These are phyloP conservation scores for Cryptococcus sp. DNA, from an alignment of 1,284 basidiomycete genomes.

Conservation along the genomic window DNA sequence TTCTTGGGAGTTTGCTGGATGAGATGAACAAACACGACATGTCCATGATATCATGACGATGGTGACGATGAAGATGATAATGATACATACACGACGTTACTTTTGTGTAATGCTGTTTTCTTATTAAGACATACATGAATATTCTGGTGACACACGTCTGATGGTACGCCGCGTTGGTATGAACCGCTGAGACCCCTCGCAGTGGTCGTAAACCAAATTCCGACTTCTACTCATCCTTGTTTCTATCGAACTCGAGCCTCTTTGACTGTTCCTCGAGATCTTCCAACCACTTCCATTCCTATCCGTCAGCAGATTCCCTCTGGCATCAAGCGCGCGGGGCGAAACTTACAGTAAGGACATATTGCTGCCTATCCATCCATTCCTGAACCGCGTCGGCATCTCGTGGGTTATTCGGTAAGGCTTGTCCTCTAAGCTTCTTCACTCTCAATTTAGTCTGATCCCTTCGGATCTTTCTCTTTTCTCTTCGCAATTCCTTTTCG, in stretches of 20 bases:
- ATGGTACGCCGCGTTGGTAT: too few relatives aligned
- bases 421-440: slow-evolving; percentile 10
- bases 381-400: slow-evolving; percentile 72
- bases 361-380: slow-evolving; percentile 65
- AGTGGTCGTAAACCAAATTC: background rate
- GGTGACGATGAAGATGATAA: too few relatives aligned
- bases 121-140: too few relatives aligned
- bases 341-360: slow-evolving; percentile 57
- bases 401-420: slow-evolving; percentile 19
- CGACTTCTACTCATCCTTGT: slow-evolving; percentile 10
- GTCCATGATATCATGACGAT: too few relatives aligned
- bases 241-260: slow-evolving; percentile 20
- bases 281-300: slow-evolving; percentile 27
- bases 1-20: slow-evolving; percentile 7
- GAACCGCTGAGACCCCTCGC: too few relatives aligned
- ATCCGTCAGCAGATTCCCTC: background rate
- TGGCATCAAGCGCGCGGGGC: background rate
- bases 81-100: too few relatives aligned
- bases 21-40: too few relatives aligned
- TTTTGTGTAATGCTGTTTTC: too few relatives aligned
- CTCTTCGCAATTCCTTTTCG: slow-evolving; percentile 17
- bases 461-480: slow-evolving; percentile 8
- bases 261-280: slow-evolving; percentile 11
- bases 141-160: too few relatives aligned
- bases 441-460: slow-evolving; percentile 12